Percentiles rank a stretch among this genome's conserved stretches.
phyloP scores from a whole-genome alignment of 2,329 filamentous ascomycete species.

The Aspergillus sojae region DNA sequence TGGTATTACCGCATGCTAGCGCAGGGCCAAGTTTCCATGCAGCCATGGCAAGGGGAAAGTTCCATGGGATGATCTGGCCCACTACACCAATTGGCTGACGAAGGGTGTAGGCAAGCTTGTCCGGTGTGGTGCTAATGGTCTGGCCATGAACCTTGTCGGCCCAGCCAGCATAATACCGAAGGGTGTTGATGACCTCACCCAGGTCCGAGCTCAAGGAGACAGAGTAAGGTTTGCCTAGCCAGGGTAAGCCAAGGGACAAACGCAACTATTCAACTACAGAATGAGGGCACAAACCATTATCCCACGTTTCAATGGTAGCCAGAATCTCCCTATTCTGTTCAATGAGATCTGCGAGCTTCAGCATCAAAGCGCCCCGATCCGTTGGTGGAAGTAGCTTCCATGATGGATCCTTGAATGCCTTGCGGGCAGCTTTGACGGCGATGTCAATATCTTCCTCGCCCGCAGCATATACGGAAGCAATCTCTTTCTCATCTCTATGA shows the following conservation, averaged over 20 bases:
- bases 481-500: slow-evolving; percentile 65
- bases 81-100: slow-evolving; percentile 79
- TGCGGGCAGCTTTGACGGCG: slow-evolving; percentile 37
- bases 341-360: slow-evolving; percentile 70
- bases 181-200: slow-evolving; percentile 64
- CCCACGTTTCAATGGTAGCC: slow-evolving; percentile 73
- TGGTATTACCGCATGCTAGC: slow-evolving; percentile 37
- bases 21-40: slow-evolving; percentile 42
- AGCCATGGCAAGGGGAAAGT: slow-evolving; percentile 82
- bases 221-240: slow-evolving; percentile 45
- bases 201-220: slow-evolving; percentile 68
- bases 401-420: slow-evolving; percentile 38
- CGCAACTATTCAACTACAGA: background rate
- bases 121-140: slow-evolving; percentile 61
- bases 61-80: slow-evolving; percentile 88
- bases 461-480: slow-evolving; percentile 68
- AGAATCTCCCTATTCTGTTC: slow-evolving; percentile 65
- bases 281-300: slow-evolving; percentile 61
- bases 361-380: slow-evolving; percentile 68
- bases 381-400: slow-evolving; percentile 47
- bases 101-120: slow-evolving; percentile 82
- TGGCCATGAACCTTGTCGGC: slow-evolving; percentile 91
- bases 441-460: slow-evolving; percentile 37
- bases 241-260: slow-evolving; percentile 10
- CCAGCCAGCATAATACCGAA: slow-evolving; percentile 89